phyloP scores from a whole-genome alignment of 352 stramenopile genomes.

The Thraustotheca clavata region DNA sequence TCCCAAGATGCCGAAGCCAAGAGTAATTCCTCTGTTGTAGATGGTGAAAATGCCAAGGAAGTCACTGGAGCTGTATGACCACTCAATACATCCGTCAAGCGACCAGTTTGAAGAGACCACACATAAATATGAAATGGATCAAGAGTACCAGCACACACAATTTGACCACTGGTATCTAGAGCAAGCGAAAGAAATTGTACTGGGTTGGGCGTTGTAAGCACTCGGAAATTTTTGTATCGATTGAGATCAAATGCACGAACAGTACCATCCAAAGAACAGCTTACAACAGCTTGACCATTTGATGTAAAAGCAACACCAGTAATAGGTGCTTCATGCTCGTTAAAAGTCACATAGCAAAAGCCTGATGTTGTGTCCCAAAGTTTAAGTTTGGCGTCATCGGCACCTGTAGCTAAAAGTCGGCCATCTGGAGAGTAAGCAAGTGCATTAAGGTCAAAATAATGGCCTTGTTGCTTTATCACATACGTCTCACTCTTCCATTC shows the following conservation, averaged over 20 bases:
- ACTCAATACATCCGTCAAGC: constrained; percentile 96
- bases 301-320: constrained; percentile 93
- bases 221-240: constrained; percentile 98
- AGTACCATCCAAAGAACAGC: constrained; percentile 96
- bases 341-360: constrained; percentile 99
- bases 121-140: constrained; percentile 98
- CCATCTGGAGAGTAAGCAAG: constrained; percentile 97
- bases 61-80: constrained; percentile 97
- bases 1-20: constrained; percentile 98
- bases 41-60: constrained; percentile 88
- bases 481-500: constrained; percentile 99
- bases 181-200: constrained; percentile 97
- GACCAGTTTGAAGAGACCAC: constrained; percentile 95
- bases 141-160: constrained; percentile 91
- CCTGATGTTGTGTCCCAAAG: constrained; percentile 97
- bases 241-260: constrained; percentile 98
- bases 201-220: constrained; percentile 93
- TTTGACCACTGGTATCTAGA: constrained; percentile 95
- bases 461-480: constrained; percentile 98
- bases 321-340: constrained; percentile 94
- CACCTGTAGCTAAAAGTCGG: constrained; percentile 93
- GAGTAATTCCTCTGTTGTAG: constrained; percentile 58
- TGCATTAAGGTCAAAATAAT: constrained; percentile 97
- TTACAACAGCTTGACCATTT: constrained; percentile 91
- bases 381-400: constrained; percentile 98